phyloP scores from a whole-genome alignment of 2,329 filamentous ascomycete genomes.

The Mollisiaceae sp. region DNA sequence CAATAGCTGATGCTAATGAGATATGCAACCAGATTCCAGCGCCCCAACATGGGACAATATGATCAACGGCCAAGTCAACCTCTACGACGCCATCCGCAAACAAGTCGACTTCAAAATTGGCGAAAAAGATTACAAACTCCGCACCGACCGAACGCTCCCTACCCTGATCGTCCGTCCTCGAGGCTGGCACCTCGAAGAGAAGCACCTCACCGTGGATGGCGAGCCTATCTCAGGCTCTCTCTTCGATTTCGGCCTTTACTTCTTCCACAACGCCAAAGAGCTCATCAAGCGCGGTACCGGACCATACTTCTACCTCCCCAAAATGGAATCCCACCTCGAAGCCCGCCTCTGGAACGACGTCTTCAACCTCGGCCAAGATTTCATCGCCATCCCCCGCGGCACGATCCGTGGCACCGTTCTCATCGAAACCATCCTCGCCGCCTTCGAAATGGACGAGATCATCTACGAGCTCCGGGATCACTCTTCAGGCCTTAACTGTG shows the following conservation, averaged over 20 bases:
- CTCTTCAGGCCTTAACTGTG: conserved; percentile 95
- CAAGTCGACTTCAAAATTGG: conserved; percentile 97
- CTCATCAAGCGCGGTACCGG: conserved; percentile 82
- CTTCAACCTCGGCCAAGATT: conserved; percentile 95
- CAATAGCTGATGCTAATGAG: conserved; percentile 17
- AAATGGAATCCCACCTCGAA: conserved; percentile 98
- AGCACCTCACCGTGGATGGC: conserved; percentile 94
- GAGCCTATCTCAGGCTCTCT: conserved; percentile 91
- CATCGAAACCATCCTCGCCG: conserved; percentile 96
- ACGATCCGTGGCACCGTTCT: conserved; percentile 94
- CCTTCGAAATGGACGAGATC: conserved; percentile 99
- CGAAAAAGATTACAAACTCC: conserved; percentile 95
- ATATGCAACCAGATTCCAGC: conserved; percentile 73
- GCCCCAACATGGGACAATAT: conserved; percentile 99
- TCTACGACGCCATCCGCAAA: conserved; percentile 92
- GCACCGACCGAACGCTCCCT: conserved; percentile 83
- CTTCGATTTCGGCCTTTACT: conserved; percentile 98
- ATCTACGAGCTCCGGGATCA: conserved; percentile 99
- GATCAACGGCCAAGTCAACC: conserved; percentile 97
- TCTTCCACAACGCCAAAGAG: conserved; percentile 97
- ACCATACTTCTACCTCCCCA: conserved; percentile 97
- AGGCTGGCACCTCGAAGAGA: conserved; percentile 98
- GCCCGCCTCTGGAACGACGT: conserved; percentile 97
- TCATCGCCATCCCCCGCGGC: conserved; percentile 84
- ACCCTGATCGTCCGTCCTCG: conserved; percentile 93